Evolutionary conservation across 2,329 filamentous ascomycete genomes (phyloP), one percentile per base, ranked within the genome.

Genomic region (Penicillium sp.): DNA sequence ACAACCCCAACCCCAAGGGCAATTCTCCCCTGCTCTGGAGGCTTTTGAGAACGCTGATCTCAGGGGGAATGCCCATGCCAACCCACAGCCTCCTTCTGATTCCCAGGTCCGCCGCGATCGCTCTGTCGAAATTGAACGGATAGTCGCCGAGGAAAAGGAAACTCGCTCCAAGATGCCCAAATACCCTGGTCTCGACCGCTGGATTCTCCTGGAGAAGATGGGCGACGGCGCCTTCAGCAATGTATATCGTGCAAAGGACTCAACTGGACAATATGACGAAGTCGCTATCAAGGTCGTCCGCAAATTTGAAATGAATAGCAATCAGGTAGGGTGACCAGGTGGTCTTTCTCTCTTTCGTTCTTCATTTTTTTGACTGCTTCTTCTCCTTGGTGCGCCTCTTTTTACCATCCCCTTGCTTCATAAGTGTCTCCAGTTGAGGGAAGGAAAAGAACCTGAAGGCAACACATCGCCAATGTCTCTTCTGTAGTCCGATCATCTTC

Each of bases 201-300:
- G 90, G 88, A 85, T 88, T 50, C 79, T 97, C 29, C 55, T 94
- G 48, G 92, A 96, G 77, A 97, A 97, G 83, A 99, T 99, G 93
- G 94, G 94, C 61, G 94, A 97, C 65, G 94, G 94, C 58, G 94
- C 94, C 56, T 99, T 99, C 82, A 97, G 93, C 80, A 97, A 97
- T 69, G 94, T 99, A 61, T 99, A 97, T 76, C 87, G 91, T 34
- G 94, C 94, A 33, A 84, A 83, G 63, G 94, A 99, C 72, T 81
- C 75, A 42, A 82, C 86, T 5, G 89, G 90, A 36, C 81, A 87
- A 59, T 83, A 84, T 59, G 86, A 85, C 62, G 88, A 97, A 71
- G 92, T 94, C 29, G 94, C 93, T 65, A 97, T 99, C 82, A 99
- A 99, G 77, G 94, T 99, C 48, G 94, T 99, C 61, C 89, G 94